These are phyloP conservation scores for Trichoderma polysporum DNA, from an alignment of 2,329 filamentous ascomycete species.

Conservation along the genomic window DNA sequence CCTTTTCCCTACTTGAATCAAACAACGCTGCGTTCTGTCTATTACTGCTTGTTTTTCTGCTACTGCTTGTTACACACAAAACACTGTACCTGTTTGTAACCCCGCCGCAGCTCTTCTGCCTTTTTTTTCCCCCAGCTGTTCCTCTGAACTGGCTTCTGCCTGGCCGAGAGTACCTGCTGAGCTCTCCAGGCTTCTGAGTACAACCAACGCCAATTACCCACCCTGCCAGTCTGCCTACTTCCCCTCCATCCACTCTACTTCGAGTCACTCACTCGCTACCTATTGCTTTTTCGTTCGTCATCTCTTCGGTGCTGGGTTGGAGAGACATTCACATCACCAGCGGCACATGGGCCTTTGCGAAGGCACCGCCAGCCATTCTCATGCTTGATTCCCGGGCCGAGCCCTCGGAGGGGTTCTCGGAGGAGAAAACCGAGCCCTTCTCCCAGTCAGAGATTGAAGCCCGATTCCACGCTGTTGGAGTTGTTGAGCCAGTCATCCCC, in stretches of 20 bases:
- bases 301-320: slow-evolving; percentile 6
- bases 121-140: neutral
- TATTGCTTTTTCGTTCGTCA: neutral
- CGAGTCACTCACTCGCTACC: slow-evolving; percentile 10
- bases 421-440: slow-evolving; percentile 59
- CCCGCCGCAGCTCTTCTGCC: slow-evolving; percentile 4
- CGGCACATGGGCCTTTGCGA: slow-evolving; percentile 29
- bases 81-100: neutral
- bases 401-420: slow-evolving; percentile 40
- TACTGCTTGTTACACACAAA: slow-evolving; percentile 15
- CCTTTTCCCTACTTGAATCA: neutral
- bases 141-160: slow-evolving; percentile 19
- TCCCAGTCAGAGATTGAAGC: slow-evolving; percentile 56
- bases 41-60: slow-evolving; percentile 4
- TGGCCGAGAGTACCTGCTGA: slow-evolving; percentile 19
- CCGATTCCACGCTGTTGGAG: slow-evolving; percentile 46
- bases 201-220: slow-evolving; percentile 10
- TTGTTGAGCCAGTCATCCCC: slow-evolving; percentile 43
- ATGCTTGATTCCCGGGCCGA: slow-evolving; percentile 49
- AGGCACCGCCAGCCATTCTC: slow-evolving; percentile 23
- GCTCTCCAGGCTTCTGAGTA: neutral
- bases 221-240: slow-evolving; percentile 14
- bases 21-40: neutral
- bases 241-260: slow-evolving; percentile 12
- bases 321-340: slow-evolving; percentile 4